phyloP scores from a whole-genome alignment of 768 basidiomycete species.

The Naganishia kalamii region DNA sequence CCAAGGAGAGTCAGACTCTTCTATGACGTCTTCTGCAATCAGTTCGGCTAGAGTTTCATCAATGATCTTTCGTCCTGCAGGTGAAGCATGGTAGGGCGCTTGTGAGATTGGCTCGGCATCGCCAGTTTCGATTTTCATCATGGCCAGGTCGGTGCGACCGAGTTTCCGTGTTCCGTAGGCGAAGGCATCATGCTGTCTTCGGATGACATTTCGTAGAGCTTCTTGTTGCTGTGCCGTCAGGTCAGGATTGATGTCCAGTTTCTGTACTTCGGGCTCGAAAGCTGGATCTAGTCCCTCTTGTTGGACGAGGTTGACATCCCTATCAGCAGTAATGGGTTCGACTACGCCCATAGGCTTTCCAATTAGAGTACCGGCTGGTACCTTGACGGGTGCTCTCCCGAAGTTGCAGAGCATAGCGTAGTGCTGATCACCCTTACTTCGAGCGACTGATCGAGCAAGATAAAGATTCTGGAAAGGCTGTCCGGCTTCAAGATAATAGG shows the following conservation, averaged over 20 bases:
- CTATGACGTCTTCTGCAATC: constrained; percentile 19
- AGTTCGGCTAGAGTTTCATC: constrained; percentile 12
- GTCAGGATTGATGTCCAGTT: no score
- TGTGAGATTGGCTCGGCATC: no score
- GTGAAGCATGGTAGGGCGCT: constrained; percentile 11
- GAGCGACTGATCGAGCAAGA: not conserved
- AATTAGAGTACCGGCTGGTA: not conserved
- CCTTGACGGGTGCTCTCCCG: not conserved
- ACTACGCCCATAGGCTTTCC: not conserved
- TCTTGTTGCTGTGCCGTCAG: no score
- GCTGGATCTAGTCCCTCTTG: no score
- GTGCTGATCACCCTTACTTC: not conserved
- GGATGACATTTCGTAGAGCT: no score
- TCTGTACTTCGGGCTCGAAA: no score
- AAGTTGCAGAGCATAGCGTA: not conserved
- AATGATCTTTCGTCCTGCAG: constrained; percentile 11
- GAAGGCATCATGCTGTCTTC: not conserved
- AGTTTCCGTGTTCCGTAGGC: not conserved
- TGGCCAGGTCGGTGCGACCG: not conserved
- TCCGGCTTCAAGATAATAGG: not conserved
- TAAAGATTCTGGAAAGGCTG: not conserved
- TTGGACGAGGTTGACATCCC: no score
- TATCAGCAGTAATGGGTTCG: no score
- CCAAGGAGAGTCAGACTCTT: constrained; percentile 24
- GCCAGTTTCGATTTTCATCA: no score